These are phyloP conservation scores for Malassezia psittaci DNA, from an alignment of 1,284 basidiomycete genomes.

Conservation along the genomic window DNA sequence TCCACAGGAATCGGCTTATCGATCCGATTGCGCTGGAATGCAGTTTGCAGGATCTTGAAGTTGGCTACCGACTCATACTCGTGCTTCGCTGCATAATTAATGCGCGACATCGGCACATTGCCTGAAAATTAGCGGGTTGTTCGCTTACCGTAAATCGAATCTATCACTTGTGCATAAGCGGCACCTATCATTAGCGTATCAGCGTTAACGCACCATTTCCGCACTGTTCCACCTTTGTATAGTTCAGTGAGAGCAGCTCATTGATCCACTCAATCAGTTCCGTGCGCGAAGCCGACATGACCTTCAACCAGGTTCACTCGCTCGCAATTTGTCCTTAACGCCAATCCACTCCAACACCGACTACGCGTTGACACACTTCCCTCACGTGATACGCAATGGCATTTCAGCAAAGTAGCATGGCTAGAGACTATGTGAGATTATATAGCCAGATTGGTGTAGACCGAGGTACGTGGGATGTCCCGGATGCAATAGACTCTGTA, in stretches of 20 bases:
- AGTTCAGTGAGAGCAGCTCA: constrained; percentile 76
- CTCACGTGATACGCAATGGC: constrained; percentile 3
- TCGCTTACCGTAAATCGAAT: constrained; percentile 72
- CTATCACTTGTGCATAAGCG: constrained; percentile 57
- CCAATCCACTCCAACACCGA: background rate
- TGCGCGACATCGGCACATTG: constrained; percentile 40
- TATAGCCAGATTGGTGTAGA: constrained; percentile 17
- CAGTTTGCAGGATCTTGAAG: constrained; percentile 76
- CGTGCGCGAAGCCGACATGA: constrained; percentile 54
- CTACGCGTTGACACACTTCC: background rate
- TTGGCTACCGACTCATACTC: constrained; percentile 93
- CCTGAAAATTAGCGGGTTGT: constrained; percentile 11
- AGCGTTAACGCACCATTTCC: constrained; percentile 50
- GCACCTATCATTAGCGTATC: constrained; percentile 21
- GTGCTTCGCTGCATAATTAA: constrained; percentile 52
- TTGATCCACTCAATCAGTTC: constrained; percentile 90
- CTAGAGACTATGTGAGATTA: constrained; percentile 5
- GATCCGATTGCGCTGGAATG: constrained; percentile 58
- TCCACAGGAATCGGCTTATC: constrained; percentile 96
- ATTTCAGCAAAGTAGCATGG: no score
- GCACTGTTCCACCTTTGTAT: constrained; percentile 75
- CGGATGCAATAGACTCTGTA: constrained; percentile 1
- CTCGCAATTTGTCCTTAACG: background rate
- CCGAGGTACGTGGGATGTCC: background rate
- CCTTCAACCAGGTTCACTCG: background rate